Base-by-base conservation (phyloP, 345 rosid genomes). In the Raphanus raphanistrum region DNA sequence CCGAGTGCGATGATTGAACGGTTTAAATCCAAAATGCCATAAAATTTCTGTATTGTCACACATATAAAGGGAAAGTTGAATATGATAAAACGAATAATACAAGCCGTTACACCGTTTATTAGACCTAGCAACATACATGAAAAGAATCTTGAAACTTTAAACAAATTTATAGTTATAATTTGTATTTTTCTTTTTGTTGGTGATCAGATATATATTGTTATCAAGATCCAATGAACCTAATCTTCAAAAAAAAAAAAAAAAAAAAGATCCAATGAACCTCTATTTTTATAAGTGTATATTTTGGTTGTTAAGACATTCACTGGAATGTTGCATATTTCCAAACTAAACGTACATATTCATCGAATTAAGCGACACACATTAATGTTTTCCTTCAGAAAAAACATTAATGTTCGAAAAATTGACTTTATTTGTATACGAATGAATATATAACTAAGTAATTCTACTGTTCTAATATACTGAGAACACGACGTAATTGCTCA, bases 191-290 rank as follows among this genome's bases (percentile, higher is more conserved):
- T 12, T 50, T 50, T 50, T n/a, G 10, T 60, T 71, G 60, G 50
- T 79, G 70, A 66, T 16, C 54, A 72, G 71, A 62, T 8, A 68
- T 67, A 38, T 45, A 73, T 62, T 41, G 65, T 67, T 35, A 68
- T 62, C 69, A 73, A 79, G 82, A 68, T 79, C 75, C 75, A 79
- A 25, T 68, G 82, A 79, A 79, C 66, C 78, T 67, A n/a, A n/a
- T n/a, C n/a, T n/a, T n/a, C n/a, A n/a, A n/a, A n/a, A n/a, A n/a
- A n/a, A n/a, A n/a, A n/a, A n/a, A n/a, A n/a, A n/a, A n/a, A n/a
- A n/a, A n/a, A n/a, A 73, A 79, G 82, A 68, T 79, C 75, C 75
- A 79, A 25, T 68, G 82, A 79, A 79, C 66, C 78, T 67, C 68
- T 62, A 6, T 62, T 15, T 50, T 27, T 32, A 66, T 66, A 72